phyloP scores from a whole-genome alignment of 2,329 filamentous ascomycete species.

The Penicillium occitanis region DNA sequence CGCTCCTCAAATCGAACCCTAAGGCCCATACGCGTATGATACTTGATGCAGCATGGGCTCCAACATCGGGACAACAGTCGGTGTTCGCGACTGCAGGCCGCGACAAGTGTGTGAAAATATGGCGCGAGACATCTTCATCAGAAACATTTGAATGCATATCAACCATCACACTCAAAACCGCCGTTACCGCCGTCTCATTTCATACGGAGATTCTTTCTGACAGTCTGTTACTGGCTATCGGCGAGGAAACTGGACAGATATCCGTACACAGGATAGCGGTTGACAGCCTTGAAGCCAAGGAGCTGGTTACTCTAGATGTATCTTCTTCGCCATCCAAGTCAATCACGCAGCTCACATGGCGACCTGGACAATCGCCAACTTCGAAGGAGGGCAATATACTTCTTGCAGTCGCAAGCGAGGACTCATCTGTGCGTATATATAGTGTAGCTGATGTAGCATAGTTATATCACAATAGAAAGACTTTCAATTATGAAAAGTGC shows the following conservation, averaged over 20 bases:
- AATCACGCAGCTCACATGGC: constrained; percentile 69
- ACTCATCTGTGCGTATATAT: constrained; percentile 46
- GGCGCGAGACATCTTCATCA: constrained; percentile 46
- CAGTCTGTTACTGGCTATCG: constrained; percentile 44
- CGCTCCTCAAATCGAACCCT: constrained; percentile 63
- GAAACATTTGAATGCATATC: constrained; percentile 53
- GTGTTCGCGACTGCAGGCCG: constrained; percentile 84
- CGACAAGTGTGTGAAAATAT: constrained; percentile 80
- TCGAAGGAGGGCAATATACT: constrained; percentile 6
- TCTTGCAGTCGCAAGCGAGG: constrained; percentile 49
- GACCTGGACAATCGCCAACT: constrained; percentile 44
- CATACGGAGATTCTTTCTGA: constrained; percentile 37
- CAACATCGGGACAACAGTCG: constrained; percentile 38
- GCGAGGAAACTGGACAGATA: constrained; percentile 50
- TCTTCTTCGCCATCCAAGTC: constrained; percentile 60
- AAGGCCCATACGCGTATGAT: constrained; percentile 95
- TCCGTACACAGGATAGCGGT: constrained; percentile 42
- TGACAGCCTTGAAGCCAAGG: constrained; percentile 32
- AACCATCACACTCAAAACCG: constrained; percentile 55
- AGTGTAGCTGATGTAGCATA: constrained; percentile 35
- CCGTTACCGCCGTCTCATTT: constrained; percentile 73
- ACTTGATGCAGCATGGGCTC: constrained; percentile 80
- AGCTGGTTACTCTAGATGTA: constrained; percentile 35
- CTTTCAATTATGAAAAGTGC: background rate
- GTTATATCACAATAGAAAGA: constrained; percentile 14